Evolutionary conservation across 805 yeast species (phyloP).

Genomic region (Candida oleophila): DNA sequence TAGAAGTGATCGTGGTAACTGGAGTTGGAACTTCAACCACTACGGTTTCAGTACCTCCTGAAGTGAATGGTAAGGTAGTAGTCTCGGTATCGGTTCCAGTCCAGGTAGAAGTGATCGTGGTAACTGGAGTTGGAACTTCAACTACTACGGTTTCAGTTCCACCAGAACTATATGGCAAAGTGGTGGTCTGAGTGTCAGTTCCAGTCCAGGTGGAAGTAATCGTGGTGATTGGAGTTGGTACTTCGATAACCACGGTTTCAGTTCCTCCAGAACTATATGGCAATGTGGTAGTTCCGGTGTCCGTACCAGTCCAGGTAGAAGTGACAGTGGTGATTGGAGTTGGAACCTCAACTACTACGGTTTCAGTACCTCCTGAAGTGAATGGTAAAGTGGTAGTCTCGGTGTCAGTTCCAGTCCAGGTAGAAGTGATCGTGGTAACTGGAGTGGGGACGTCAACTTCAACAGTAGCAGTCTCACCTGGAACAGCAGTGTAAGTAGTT

Average conservation of each 20-base stretch:
- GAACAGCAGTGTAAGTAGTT: conserved; percentile 10
- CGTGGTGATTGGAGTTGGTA: conserved; percentile 1
- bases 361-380: conserved; percentile 14
- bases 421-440: conserved; percentile 11
- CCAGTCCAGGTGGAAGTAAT: conserved; percentile 12
- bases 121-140: conserved; percentile 16
- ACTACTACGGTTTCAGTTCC: conserved; percentile 15
- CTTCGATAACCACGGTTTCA: neutral
- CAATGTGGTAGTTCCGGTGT: conserved; percentile 1
- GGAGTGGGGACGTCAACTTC: conserved; percentile 17
- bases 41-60: conserved; percentile 7
- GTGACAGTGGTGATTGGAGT: conserved; percentile 9
- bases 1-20: conserved; percentile 9
- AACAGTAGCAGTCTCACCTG: conserved; percentile 11
- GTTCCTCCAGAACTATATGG: neutral
- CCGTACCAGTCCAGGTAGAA: conserved; percentile 1
- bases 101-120: conserved; percentile 48
- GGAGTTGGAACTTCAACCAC: conserved; percentile 6
- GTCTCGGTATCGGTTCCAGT: conserved; percentile 10
- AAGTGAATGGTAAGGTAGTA: neutral
- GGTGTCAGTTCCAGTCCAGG: conserved; percentile 10
- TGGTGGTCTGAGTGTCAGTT: conserved; percentile 8
- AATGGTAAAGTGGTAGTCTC: conserved; percentile 9
- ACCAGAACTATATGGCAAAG: conserved; percentile 5
- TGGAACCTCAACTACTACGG: conserved; percentile 15